Base-by-base conservation (phyloP, 2,329 filamentous ascomycete species). In the Aspergillus ochraceus region DNA sequence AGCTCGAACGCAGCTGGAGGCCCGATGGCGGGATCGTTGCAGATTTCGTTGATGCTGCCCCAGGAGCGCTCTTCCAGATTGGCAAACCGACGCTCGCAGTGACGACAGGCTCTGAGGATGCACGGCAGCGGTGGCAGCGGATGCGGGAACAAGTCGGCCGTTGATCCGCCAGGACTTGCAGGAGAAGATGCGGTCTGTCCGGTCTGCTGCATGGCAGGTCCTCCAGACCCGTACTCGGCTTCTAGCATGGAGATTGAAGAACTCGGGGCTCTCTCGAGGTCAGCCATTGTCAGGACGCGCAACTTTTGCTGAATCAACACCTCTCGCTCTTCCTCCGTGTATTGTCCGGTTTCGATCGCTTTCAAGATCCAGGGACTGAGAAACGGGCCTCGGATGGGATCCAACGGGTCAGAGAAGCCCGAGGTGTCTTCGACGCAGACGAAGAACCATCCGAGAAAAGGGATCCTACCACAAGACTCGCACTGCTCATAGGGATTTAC, bases 371-470 rank as follows among this genome's bases (percentile, higher is more conserved):
- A 77, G 12, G 67, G 59, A 58, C 71, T 78, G 62, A 83, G 66
- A 36, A 67, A 49, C 6, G 63, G 60, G 9, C 55, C 59, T 8
- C 54, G 49, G 19, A 36, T 50, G 2, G 63, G 61, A 32, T 64
- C 57, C 10, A 61, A 52, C 20, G 55, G 54, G 19, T 58, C 73
- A 30, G 83, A 68, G 46, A 78, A 66, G 17, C 76, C 70, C 30
- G 84, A 80, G 11, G 77, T 78, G 66, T 92, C 90, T 70, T 90
- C 85, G 12, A 82, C 84, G 73, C 91, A 95, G 60, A 83, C 80
- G 73, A 91, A 95, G 22, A 95, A 76, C 85, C 89, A 95, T 26
- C 90, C 89, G 55, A 88, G 80, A 17, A 80, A 75, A 0, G 88
- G 84, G 1, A 74, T 73, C 46, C 77, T 76, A 45, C 77, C 77